Percentiles rank a stretch among this genome's conserved stretches.
Evolutionary conservation across 441 rosid genomes (phyloP).

Genomic region (Populus trichocarpa): DNA sequence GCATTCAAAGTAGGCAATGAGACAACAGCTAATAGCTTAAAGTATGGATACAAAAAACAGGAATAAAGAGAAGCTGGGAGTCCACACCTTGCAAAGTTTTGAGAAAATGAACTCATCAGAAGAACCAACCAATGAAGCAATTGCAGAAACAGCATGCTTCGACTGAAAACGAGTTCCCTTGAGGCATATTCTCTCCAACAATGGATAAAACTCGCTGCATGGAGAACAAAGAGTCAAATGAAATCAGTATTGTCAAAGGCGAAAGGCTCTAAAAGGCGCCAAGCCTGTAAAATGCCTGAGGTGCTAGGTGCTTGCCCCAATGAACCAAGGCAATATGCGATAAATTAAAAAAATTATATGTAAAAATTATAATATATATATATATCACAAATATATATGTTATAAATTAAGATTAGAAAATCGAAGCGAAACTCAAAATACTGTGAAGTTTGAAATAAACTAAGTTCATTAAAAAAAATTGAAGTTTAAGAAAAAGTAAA

Average conservation of each 20-base stretch:
- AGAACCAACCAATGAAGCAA: slow-evolving; percentile 59
- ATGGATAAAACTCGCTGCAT: slow-evolving; percentile 64
- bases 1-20: not conserved
- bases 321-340: too few species aligned
- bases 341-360: too few species aligned
- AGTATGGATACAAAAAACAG: not conserved
- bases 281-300: too few species aligned
- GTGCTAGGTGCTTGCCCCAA: too few species aligned
- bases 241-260: not conserved
- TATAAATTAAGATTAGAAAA: too few species aligned
- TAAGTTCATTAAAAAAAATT: too few species aligned
- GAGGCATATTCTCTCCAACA: slow-evolving; percentile 61
- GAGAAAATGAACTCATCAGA: slow-evolving; percentile 50
- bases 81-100: slow-evolving; percentile 69
- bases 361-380: too few species aligned
- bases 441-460: too few species aligned
- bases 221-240: slow-evolving; percentile 10
- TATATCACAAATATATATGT: too few species aligned
- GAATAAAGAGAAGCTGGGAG: slow-evolving; percentile 7
- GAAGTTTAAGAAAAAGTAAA: too few species aligned
- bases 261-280: not conserved
- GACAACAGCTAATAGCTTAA: not conserved
- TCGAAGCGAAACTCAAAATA: too few species aligned
- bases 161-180: slow-evolving; percentile 86
- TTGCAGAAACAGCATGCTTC: slow-evolving; percentile 82